Conservation (phyloP, 1,284 basidiomycete species). For the Peniophora sp. region DNA sequence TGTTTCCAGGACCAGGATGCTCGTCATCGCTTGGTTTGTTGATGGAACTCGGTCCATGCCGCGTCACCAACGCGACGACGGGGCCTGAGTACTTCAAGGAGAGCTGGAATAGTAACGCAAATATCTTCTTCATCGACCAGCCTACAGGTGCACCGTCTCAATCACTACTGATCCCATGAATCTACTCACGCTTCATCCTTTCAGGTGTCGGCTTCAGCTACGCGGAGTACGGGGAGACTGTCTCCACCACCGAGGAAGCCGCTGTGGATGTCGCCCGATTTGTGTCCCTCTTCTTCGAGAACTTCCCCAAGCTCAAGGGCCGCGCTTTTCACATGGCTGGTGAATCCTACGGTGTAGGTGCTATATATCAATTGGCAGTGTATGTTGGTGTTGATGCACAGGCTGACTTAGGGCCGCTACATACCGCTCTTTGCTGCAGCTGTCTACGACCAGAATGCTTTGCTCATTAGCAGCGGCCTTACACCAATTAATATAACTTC, state of each 20-base stretch:
- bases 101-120: conserved; percentile 50
- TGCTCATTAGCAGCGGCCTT: neutral
- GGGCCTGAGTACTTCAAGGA: conserved; percentile 47
- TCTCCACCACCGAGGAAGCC: conserved; percentile 41
- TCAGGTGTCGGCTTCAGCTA: neutral
- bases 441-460: conserved; percentile 1
- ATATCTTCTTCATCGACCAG: conserved; percentile 57
- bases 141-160: conserved; percentile 53
- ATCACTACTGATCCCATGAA: conserved; percentile 72
- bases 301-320: conserved; percentile 61
- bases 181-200: too few species aligned
- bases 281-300: conserved; percentile 65
- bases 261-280: conserved; percentile 65
- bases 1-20: conserved; percentile 38
- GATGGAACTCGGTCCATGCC: conserved; percentile 33
- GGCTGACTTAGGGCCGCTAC: conserved; percentile 59
- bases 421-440: conserved; percentile 36
- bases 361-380: neutral
- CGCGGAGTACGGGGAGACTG: neutral
- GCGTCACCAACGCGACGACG: conserved; percentile 21
- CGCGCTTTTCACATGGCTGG: conserved; percentile 69
- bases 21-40: conserved; percentile 27
- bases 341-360: conserved; percentile 56
- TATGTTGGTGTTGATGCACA: neutral
- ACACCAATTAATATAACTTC: neutral